Percentiles rank a stretch among this genome's conserved stretches.
Evolutionary conservation across 768 basidiomycete genomes (phyloP).

Genomic region (Tylopilus subfusipes): DNA sequence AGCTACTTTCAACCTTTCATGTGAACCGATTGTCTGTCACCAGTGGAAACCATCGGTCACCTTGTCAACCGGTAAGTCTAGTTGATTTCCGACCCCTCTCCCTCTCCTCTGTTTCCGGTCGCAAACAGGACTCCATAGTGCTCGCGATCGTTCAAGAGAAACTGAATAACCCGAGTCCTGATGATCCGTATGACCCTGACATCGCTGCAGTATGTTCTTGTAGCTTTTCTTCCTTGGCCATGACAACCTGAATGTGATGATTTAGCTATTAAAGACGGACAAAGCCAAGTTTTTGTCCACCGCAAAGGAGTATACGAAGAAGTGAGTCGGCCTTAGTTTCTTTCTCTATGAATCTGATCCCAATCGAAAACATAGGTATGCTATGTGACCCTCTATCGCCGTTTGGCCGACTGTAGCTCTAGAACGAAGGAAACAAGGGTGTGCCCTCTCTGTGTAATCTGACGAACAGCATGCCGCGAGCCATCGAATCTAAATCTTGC

Average conservation of each 20-base stretch:
- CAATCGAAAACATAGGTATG: conserved; percentile 13
- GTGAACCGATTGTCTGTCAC: conserved; percentile 4
- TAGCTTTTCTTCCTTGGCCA: not conserved
- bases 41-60: conserved; percentile 87
- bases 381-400: conserved; percentile 12
- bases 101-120: not conserved
- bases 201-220: conserved; percentile 68
- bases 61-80: conserved; percentile 57
- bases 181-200: conserved; percentile 86
- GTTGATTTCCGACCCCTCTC: not conserved
- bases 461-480: conserved; percentile 3
- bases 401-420: conserved; percentile 12
- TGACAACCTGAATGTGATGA: not conserved
- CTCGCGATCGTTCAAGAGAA: conserved; percentile 78
- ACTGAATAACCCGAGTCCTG: conserved; percentile 81
- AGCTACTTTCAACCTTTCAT: not conserved
- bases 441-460: not conserved
- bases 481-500: conserved; percentile 2
- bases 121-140: conserved; percentile 42
- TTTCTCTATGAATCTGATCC: conserved; percentile 3
- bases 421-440: not conserved
- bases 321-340: conserved; percentile 40
- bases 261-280: conserved; percentile 73
- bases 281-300: conserved; percentile 66
- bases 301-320: conserved; percentile 85